Base-by-base conservation (phyloP, 2,329 filamentous ascomycete species). In the Penicillium sp. region DNA sequence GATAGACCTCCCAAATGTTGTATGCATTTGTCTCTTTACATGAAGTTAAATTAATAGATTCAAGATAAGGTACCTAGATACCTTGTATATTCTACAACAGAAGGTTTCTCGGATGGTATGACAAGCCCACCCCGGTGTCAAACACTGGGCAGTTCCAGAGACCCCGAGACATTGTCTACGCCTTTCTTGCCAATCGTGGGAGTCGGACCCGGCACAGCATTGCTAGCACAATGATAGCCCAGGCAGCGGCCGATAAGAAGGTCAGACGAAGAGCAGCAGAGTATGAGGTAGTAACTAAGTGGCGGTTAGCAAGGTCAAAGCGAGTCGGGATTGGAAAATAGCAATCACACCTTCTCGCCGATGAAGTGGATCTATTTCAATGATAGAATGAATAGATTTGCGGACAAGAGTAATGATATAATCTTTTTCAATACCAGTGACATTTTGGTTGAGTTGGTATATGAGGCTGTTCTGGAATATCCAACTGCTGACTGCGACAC, bases 401-500 rank as follows among this genome's bases (percentile, higher is more conserved):
- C 79, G 77, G 18, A 81, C 79, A 13, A 72, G 70, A n/a, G 71
- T 58, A 53, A 82, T 80, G 36, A 80, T 74, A 43, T 79, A 73
- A 0, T 78, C 76, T 64, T 85, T 88, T 23, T 84, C 76, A 0
- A 76, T 75, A 0, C 84, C 86, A 0, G 76, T 78, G 8, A 92
- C 85, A 32, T 81, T 78, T 10, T 68, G 59, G 4, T 81, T 71
- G 5, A 93, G 77, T 60, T 85, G 86, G 16, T 78, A 73, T 8
- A 82, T 72, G 47, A 93, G 74, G 0, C 83, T 79, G 64, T 91
- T 91, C 73, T 93, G 89, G 57, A 92, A 76, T 7, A 91, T 82
- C 53, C 91, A 79, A 67, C 86, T 89, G 61, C 84, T 88, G 48
- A 81, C 76, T 0, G 88, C 84, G 41, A 92, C 82, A n/a, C 89